Percentiles rank a stretch among this genome's conserved stretches.
Conservation (phyloP, 73 alveolate genomes). For the Blepharisma stoltei region DNA sequence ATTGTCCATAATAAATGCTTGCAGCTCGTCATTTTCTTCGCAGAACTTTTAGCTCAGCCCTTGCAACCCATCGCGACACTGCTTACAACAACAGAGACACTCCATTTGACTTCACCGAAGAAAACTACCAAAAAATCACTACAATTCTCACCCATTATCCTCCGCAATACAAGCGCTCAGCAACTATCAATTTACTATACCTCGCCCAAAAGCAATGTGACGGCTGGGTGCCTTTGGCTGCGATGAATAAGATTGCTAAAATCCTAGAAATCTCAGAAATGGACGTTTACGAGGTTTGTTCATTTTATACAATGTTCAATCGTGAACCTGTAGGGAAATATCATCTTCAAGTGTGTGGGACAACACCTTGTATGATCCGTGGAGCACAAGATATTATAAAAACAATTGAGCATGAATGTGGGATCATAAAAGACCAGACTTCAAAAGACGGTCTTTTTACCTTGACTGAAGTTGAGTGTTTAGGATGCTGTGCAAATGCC, state of each 20-base stretch:
- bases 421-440: slow-evolving; percentile 68
- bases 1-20: no score
- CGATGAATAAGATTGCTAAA: slow-evolving; percentile 89
- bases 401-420: slow-evolving; percentile 62
- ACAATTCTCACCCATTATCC: slow-evolving; percentile 68
- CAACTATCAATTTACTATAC: slow-evolving; percentile 66
- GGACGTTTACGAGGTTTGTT: slow-evolving; percentile 82
- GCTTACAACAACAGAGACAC: slow-evolving; percentile 26
- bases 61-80: slow-evolving; percentile 28
- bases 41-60: slow-evolving; percentile 15
- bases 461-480: slow-evolving; percentile 85
- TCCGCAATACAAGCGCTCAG: slow-evolving; percentile 76
- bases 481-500: slow-evolving; percentile 91
- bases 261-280: slow-evolving; percentile 80
- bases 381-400: slow-evolving; percentile 79
- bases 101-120: slow-evolving; percentile 84
- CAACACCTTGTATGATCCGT: slow-evolving; percentile 92
- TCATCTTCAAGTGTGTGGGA: slow-evolving; percentile 88
- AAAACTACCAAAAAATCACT: slow-evolving; percentile 69
- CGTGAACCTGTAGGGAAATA: slow-evolving; percentile 84
- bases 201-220: slow-evolving; percentile 76
- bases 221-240: slow-evolving; percentile 80
- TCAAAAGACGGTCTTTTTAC: slow-evolving; percentile 84
- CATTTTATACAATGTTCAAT: slow-evolving; percentile 87
- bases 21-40: not conserved